Base-by-base conservation (phyloP, 345 rosid species). In the Draba incana region DNA sequence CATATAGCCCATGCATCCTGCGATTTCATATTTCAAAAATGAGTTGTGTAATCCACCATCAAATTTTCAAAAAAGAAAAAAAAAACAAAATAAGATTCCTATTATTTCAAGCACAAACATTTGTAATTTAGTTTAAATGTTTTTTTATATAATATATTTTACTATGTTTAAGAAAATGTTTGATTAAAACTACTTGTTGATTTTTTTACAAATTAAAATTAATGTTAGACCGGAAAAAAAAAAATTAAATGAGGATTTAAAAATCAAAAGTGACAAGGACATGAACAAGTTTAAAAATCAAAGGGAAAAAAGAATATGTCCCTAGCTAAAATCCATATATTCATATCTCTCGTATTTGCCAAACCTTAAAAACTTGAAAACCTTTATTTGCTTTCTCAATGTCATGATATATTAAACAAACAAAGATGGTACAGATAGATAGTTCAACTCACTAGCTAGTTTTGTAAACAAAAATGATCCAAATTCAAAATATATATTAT, bases 1-100 rank as follows among this genome's bases (percentile, higher is more conserved):
- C 98, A 92, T 68, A 92, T 84, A 15, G 98, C 98, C 98, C 98
- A 92, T 31, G 92, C 78, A 27, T 92, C 96, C 94, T 92, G 92
- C 69, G 80, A 35, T 42, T 27, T 58, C 7, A 74, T 43, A 63
- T 38, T 37, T 52, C 43, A 20, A 31, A 62, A 10, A 46, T 25
- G 47, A 38, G 23, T 39, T 37, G 14, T 8, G 8, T 27, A 31
- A 47, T 59, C 13, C 20, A 20, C 1, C 20, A 20, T 20, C 20
- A 20, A 20, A 20, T 20, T 20, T 20, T 20, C 20, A 20, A 1
- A 20, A 20, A 20, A 5, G 11, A 16, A 31, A 48, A 43, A 10
- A 25, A 11, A 5, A 60, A 35, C 61, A 47, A 12, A 14, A 12
- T 35, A 71, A 31, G 45, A 38, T 12, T 46, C 48, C n/a, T 25